Percentiles rank a stretch among this genome's conserved stretches.
phyloP scores from a whole-genome alignment of 495 filamentous ascomycete genomes.

The Neurospora pannonica region DNA sequence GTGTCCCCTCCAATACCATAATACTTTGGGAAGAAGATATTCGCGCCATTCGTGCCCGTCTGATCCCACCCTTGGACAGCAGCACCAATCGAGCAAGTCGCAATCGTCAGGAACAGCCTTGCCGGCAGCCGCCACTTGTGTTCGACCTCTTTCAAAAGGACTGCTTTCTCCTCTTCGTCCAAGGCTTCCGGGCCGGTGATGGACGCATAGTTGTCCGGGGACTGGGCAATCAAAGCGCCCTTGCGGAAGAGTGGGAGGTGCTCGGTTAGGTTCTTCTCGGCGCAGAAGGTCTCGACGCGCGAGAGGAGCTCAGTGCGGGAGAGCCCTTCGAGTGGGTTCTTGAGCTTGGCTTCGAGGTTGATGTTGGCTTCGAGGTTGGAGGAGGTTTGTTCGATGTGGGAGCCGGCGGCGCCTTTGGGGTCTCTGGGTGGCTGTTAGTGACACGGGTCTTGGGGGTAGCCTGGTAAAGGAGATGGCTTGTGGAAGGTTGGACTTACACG shows the following conservation, averaged over 20 bases:
- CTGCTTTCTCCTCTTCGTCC: slow-evolving; percentile 41
- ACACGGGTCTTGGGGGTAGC: neutral
- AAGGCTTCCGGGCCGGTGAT: slow-evolving; percentile 42
- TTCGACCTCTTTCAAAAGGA: slow-evolving; percentile 46
- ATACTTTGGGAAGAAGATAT: slow-evolving; percentile 50
- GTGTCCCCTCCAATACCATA: slow-evolving; percentile 35
- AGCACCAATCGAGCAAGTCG: slow-evolving; percentile 63
- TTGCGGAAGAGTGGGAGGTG: slow-evolving; percentile 43
- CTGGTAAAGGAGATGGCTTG: neutral
- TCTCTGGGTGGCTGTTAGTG: slow-evolving; percentile 4
- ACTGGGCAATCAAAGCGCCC: slow-evolving; percentile 59
- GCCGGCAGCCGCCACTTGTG: slow-evolving; percentile 58
- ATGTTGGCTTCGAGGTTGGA: slow-evolving; percentile 32
- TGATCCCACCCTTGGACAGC: slow-evolving; percentile 69
- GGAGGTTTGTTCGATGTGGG: slow-evolving; percentile 26
- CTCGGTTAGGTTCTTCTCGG: slow-evolving; percentile 40
- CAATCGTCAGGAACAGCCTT: slow-evolving; percentile 54
- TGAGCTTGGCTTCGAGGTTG: slow-evolving; percentile 39
- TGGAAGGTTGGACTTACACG: neutral
- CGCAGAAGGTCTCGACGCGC: slow-evolving; percentile 47
- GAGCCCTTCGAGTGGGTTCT: slow-evolving; percentile 51
- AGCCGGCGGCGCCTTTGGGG: slow-evolving; percentile 22
- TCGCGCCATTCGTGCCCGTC: slow-evolving; percentile 68
- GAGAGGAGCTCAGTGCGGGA: slow-evolving; percentile 41
- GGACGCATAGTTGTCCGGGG: slow-evolving; percentile 43